These are phyloP conservation scores for Eimeria falciformis DNA, from an alignment of 169 alveolate genomes.

Conservation along the genomic window DNA sequence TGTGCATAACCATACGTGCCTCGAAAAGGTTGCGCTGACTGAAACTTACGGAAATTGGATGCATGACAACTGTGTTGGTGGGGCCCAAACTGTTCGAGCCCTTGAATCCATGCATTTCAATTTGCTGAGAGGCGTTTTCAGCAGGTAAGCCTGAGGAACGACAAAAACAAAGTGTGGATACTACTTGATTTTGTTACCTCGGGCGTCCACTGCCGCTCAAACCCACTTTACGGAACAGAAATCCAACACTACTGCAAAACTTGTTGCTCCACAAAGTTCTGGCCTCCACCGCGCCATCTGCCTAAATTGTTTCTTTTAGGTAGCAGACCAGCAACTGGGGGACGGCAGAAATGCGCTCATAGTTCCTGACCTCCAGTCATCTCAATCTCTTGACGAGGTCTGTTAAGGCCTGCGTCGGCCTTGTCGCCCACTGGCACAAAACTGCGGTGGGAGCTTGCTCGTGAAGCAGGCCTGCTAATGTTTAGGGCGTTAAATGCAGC, in stretches of 20 bases:
- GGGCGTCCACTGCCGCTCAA: too few species aligned
- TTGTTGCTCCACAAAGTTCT: too few species aligned
- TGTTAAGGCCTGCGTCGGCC: not conserved
- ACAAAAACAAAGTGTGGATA: not conserved
- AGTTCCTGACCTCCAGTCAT: too few species aligned
- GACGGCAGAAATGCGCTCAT: too few species aligned
- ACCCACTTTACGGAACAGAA: too few species aligned
- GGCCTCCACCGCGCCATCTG: too few species aligned
- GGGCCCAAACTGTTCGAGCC: not conserved
- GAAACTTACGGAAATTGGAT: slow-evolving; percentile 35
- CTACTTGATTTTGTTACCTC: not conserved
- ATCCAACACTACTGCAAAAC: too few species aligned
- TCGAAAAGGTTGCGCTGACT: too few species aligned
- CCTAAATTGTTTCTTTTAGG: too few species aligned
- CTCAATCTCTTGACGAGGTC: not conserved
- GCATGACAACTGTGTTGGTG: not conserved
- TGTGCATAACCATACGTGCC: too few species aligned
- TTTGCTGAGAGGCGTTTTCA: not conserved
- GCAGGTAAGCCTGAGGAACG: not conserved
- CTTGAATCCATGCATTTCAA: not conserved
- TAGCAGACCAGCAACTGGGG: too few species aligned
- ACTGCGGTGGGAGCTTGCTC: slow-evolving; percentile 15
- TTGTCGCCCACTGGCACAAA: not conserved
- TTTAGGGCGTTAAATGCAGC: not conserved
- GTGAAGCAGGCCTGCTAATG: slow-evolving; percentile 27